phyloP scores from a whole-genome alignment of 2,329 filamentous ascomycete genomes.

The Colletotrichum sp. region DNA sequence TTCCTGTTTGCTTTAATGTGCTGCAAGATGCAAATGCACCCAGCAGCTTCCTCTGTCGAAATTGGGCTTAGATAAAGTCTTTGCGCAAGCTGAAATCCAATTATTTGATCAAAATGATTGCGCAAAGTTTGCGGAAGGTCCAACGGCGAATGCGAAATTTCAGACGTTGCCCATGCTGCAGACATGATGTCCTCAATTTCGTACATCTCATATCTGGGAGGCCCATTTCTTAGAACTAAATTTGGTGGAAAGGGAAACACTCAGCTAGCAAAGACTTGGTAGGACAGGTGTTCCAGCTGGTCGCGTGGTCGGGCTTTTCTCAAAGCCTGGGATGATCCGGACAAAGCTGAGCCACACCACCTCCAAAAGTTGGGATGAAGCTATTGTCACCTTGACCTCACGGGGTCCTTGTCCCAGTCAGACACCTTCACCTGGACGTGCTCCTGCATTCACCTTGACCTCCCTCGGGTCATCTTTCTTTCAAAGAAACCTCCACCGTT shows the following conservation, averaged over 20 bases:
- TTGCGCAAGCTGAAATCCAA: neutral
- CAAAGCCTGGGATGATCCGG: neutral
- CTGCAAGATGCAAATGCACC: neutral
- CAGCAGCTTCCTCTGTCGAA: neutral
- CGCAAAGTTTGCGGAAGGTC: neutral
- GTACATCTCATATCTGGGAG: neutral
- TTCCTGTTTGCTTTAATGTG: neutral
- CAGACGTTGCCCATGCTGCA: neutral
- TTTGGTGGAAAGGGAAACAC: neutral
- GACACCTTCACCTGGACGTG: slow-evolving; percentile 10
- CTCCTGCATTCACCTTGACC: slow-evolving; percentile 6
- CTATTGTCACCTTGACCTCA: slow-evolving; percentile 13
- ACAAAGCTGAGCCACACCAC: slow-evolving; percentile 19
- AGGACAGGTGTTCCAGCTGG: neutral
- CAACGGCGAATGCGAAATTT: neutral
- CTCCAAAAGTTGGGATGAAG: slow-evolving; percentile 17
- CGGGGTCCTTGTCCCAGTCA: slow-evolving; percentile 16
- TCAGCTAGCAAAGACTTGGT: neutral
- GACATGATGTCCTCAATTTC: neutral
- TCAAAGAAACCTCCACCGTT: neutral
- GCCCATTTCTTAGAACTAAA: neutral
- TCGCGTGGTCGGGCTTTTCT: slow-evolving; percentile 8
- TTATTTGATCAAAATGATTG: neutral
- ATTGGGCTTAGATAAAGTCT: neutral
- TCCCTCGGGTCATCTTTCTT: neutral